Evolutionary conservation across 495 filamentous ascomycete species (phyloP), one percentile per base, ranked within the genome.

Genomic region (Oidiodendron maius): DNA sequence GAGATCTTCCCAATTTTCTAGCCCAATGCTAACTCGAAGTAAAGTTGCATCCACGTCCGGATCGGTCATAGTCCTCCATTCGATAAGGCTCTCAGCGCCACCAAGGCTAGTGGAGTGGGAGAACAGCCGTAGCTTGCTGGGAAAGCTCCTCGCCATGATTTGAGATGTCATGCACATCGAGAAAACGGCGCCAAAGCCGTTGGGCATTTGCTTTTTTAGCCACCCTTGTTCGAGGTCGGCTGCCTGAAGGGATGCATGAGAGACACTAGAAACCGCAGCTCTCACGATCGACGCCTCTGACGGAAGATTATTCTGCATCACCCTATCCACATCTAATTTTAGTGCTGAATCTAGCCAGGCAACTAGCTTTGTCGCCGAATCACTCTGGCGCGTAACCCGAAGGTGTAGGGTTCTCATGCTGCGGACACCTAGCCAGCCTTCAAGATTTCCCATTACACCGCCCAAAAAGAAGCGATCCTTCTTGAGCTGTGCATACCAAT

Each of bases 21-120:
- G 69, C 0, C 93, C 93, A 36, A 96, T 68, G 65, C 89, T 95
- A 39, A 98, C 64, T 46, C 93, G 72, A 64, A 95, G 60, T 61
- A 98, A 61, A 53, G 78, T 67, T 55, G 71, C 77, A 62, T 95
- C 90, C 44, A 89, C 83, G 11, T 53, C 70, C 12, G 63, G 41
- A 71, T 98, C 93, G 44, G 77, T 82, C 91, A 98, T 91, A 20
- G 84, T 78, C 46, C 84, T 66, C 84, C 87, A 90, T 70, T 93
- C 88, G 59, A 98, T 86, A 74, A 96, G 67, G 55, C 85, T 89
- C 78, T 98, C 93, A 8, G 96, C 89, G 1, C 91, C 89, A 2
- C 93, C 93, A 3, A 98, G 66, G 64, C 84, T 90, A 12, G 93
- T 98, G 3, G 93, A 90, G 74, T 98, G 93, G 54, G 94, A 87